Evolutionary conservation across 345 rosid species (phyloP), one percentile per base, ranked within the genome.

Genomic region (Salix suchowensis): DNA sequence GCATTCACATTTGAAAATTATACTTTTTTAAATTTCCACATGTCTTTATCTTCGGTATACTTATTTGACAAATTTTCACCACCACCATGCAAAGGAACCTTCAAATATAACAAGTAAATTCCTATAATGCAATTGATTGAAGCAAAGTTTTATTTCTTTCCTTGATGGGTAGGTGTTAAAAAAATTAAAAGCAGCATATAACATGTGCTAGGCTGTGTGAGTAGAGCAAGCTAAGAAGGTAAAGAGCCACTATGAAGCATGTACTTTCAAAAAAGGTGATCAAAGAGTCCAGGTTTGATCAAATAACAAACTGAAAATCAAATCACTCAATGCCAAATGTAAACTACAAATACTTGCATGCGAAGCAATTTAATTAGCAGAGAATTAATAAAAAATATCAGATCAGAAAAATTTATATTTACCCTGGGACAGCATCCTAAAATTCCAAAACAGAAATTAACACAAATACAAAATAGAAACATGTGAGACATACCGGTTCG

Each of bases 401-500:
- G 14, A 10, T 40, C 11, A 9, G 44, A 11, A 40, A 40, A 40
- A 10, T 9, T 9, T 11, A 40, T 40, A 10, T 40, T 44, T 44
- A 44, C 50, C 50, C 13, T 44, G 1, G 50, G 50, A 13, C 3
- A 73, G 42, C 24, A 73, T 61, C 68, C 37, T 36, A 50, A 5
- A n/a, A 65, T 19, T 15, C 34, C 32, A n/a, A 18, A 54, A 14
- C 15, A 26, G 55, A 23, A 7, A 50, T 23, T 39, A n/a, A 65
- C 28, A 50, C 44, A 10, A 40, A 40, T 40, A 28, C 16, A 26
- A 36, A 10, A 76, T 50, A 30, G 39, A 44, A 80, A 65, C 9
- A 76, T 18, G 39, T 70, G 54, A 67, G 68, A 86, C 92, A 81
- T 86, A 95, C 98, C 23, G 97, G 97, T 71, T 95, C 98, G 26